Base-by-base conservation (phyloP, 768 basidiomycete species). In the Rhizopogon vulgaris region DNA sequence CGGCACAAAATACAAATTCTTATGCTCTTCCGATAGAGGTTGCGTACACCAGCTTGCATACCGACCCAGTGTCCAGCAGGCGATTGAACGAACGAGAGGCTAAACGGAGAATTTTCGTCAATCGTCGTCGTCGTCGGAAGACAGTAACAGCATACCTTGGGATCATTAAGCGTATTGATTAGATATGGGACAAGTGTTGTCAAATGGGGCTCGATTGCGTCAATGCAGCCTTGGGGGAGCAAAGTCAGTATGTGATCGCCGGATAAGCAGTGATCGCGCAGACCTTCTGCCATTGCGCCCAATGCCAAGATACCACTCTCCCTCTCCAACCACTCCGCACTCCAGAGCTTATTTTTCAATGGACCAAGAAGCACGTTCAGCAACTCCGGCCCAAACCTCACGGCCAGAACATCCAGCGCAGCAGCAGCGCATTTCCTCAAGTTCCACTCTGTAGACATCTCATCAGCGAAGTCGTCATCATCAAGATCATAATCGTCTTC, bases 1-100 rank as follows among this genome's bases (percentile, higher is more conserved):
- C 0, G 96, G 96, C 28, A 98, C 85, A 66, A 99, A 99, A 72
- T 87, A 98, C 51, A 76, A 78, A 49, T 78, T 85, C 70, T 89
- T 90, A 74, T 95, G 94, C 48, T 94, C 92, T 51, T 90, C 87
- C 3, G 87, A 86, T 54, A 79, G 75, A 25, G 82, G 79, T 64
- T 87, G 84, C n/a, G 90, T 91, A 60, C 89, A 92, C 96, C 96
- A 99, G 63, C 89, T 92, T 30, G 95, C 92, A 69, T 99, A 99
- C 47, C 96, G 86, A 14, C 96, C 95, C n/a, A 99, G 78, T 0
- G 95, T 97, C 96, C 96, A 99, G 68, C 96, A 99, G 14, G 94
- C 93, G 62, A 99, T 99, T 2, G 96, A 97, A 52, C 96, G 86
- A 8, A 99, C 91, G 38, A 98, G 86, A 17, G 96, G 95, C 91